Conservation (phyloP, 345 rosid genomes). For the Eucalyptus paniculata region DNA sequence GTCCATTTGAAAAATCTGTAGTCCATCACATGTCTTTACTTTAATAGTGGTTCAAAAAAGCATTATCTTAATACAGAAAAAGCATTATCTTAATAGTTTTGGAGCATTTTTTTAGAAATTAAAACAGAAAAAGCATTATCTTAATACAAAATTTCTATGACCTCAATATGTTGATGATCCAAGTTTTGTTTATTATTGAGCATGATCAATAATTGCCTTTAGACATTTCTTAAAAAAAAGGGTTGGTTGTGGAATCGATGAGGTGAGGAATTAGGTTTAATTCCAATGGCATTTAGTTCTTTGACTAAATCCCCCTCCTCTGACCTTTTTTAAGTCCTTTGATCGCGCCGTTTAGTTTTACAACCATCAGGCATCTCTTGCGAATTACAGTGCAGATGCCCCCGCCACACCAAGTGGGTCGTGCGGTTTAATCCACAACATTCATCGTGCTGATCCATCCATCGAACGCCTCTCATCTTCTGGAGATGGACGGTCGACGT, state of each 20-base stretch:
- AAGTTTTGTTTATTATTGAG: neutral
- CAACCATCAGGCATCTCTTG: neutral
- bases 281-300: neutral
- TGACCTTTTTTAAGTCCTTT: neutral
- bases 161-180: neutral
- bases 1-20: neutral
- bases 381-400: neutral
- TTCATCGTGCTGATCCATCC: neutral
- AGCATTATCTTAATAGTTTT: neutral
- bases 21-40: neutral
- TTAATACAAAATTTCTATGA: neutral
- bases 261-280: neutral
- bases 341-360: neutral
- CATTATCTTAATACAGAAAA: neutral
- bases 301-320: neutral
- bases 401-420: neutral
- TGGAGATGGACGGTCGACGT: neutral
- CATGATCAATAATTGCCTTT: neutral
- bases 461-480: neutral
- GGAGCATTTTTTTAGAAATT: neutral
- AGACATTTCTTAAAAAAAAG: neutral
- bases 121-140: neutral
- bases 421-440: neutral
- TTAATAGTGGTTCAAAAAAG: neutral
- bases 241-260: neutral